These are phyloP conservation scores for Penicillium subrubescens DNA, from an alignment of 495 filamentous ascomycete species.

Conservation along the genomic window DNA sequence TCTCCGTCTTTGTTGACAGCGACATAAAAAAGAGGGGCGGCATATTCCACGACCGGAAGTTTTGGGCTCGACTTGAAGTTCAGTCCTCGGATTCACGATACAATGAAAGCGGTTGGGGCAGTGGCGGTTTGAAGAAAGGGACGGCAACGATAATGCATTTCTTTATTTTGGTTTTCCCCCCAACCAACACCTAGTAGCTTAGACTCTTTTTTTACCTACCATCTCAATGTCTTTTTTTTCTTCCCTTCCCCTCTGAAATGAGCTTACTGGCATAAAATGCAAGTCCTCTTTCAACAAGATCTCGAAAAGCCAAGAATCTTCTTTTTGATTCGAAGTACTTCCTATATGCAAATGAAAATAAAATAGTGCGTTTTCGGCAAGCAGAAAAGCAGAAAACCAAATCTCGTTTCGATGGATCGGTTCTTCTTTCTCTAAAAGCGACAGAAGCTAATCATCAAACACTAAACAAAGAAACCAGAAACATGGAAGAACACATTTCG, in stretches of 20 bases:
- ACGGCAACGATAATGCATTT: constrained; percentile 48
- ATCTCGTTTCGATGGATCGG: not conserved
- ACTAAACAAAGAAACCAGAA: not conserved
- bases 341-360: constrained; percentile 4
- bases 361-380: not conserved
- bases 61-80: constrained; percentile 24
- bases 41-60: constrained; percentile 21
- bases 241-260: constrained; percentile 18
- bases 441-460: not conserved
- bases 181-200: constrained; percentile 42
- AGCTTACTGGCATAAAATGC: constrained; percentile 22
- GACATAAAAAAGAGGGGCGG: constrained; percentile 13
- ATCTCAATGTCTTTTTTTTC: constrained; percentile 38
- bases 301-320: constrained; percentile 6
- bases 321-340: constrained; percentile 9
- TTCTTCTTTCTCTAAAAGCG: not conserved
- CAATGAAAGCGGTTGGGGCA: constrained; percentile 46
- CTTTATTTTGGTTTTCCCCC: constrained; percentile 31
- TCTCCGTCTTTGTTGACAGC: constrained; percentile 4
- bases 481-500: not conserved
- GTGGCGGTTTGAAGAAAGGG: constrained; percentile 40
- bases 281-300: constrained; percentile 26
- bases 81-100: constrained; percentile 42
- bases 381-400: not conserved
- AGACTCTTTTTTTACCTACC: constrained; percentile 36